Percentiles rank a stretch among this genome's conserved stretches.
Conservation (phyloP, 83 land plant species). For the Thuja plicata region DNA sequence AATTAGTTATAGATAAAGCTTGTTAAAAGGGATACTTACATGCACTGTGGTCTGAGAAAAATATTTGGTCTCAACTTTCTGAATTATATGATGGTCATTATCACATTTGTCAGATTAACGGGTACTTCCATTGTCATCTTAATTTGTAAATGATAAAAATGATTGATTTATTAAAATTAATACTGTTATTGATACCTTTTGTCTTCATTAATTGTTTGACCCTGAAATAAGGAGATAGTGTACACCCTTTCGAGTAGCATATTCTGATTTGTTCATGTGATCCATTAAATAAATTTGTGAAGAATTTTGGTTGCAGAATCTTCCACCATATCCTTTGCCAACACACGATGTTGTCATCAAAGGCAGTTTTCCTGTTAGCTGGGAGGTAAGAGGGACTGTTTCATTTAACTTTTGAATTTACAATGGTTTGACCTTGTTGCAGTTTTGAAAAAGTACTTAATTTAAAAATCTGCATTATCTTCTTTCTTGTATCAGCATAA, state of each 20-base stretch:
- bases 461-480: not conserved
- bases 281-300: not conserved
- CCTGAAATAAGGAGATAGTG: not conserved
- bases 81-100: not conserved
- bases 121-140: not conserved
- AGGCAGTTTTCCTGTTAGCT: slow-evolving; percentile 65
- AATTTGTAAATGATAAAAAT: not conserved
- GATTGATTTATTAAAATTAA: not conserved
- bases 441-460: not conserved
- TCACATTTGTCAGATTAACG: not conserved
- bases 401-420: not conserved
- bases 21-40: not conserved
- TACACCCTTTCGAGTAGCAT: not conserved
- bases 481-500: slow-evolving; percentile 51
- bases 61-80: not conserved
- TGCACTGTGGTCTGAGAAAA: not conserved
- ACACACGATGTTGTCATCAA: slow-evolving; percentile 73
- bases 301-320: slow-evolving; percentile 36
- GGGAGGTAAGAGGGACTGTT: slow-evolving; percentile 60
- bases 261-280: not conserved
- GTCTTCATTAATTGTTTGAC: not conserved
- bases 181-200: not conserved
- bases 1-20: not conserved
- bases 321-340: slow-evolving; percentile 93
- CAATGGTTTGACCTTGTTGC: not conserved